Evolutionary conservation across 768 basidiomycete species (phyloP), one percentile per base, ranked within the genome.

Genomic region (Boletus edulis): DNA sequence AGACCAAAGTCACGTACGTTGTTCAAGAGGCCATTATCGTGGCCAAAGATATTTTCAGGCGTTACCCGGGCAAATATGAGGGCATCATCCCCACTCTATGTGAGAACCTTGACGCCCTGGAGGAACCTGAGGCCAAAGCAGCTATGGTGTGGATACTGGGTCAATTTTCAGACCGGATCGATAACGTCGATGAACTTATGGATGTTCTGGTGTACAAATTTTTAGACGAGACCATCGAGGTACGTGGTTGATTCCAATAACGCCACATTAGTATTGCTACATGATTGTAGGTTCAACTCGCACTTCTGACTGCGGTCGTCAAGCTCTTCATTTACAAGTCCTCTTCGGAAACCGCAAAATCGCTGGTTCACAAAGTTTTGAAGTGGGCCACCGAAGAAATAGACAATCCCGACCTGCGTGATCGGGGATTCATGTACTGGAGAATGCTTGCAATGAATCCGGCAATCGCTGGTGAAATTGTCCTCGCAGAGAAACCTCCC

Each of bases 401-500:
- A 51, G 97, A 99, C 70, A 99, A 99, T 67, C 97, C 97, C 9
- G 97, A 99, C 76, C 78, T 99, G 20, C 83, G 97, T 34, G 97
- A 99, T 72, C 80, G 97, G 57, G 97, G 97, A 4, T 98, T 95
- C 76, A 98, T 99, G 90, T 99, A 98, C 74, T 99, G 97, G 97
- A 86, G 97, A 38, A 80, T 99, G 74, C 81, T 98, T 43, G 95
- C 96, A 10, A 87, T 94, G 64, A 94, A 97, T 67, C 94, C 95
- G 2, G 75, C 86, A 9, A 87, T 87, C 0, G 95, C 97, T 8
- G 83, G 87, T 38, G 89, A 93, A 60, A 89, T 98, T 58, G 95
- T 98, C 35, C 78, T 98, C 18, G 80, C 91, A 15, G 92, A 94
- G 62, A 97, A 97, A 65, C 97, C 97, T 31, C 79, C 94, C 3